Percentiles rank a stretch among this genome's conserved stretches.
These are phyloP conservation scores for Mariannaea sp. DNA, from an alignment of 2,329 filamentous ascomycete genomes.

Conservation along the genomic window DNA sequence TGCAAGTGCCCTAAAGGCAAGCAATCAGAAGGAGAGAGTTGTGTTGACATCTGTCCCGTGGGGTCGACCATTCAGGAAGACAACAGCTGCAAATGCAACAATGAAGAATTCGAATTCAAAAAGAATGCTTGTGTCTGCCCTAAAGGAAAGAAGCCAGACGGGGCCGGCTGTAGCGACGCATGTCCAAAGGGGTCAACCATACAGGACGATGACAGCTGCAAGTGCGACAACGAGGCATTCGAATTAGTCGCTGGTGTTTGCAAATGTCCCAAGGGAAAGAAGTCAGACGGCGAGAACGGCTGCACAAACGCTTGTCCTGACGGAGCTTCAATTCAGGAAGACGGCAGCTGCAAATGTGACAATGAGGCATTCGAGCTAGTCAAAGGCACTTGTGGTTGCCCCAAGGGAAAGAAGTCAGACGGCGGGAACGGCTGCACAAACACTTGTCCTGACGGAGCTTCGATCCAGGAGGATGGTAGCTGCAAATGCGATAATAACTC, in stretches of 20 bases:
- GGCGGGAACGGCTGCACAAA: no score
- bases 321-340: background rate
- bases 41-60: background rate
- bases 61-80: background rate
- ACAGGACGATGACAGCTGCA: background rate
- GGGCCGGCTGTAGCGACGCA: background rate
- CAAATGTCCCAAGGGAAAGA: background rate
- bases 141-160: background rate
- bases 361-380: background rate
- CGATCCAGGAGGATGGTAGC: background rate
- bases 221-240: background rate
- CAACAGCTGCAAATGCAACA: background rate
- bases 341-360: background rate
- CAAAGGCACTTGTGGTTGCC: background rate
- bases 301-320: background rate
- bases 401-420: no score
- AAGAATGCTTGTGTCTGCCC: background rate
- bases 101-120: background rate
- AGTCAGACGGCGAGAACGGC: background rate
- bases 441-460: background rate
- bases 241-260: background rate
- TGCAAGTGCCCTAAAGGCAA: background rate
- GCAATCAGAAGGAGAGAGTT: background rate
- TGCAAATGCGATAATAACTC: background rate
- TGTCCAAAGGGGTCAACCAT: background rate